Evolutionary conservation across 345 rosid genomes (phyloP).

Genomic region (Nephelium lappaceum): DNA sequence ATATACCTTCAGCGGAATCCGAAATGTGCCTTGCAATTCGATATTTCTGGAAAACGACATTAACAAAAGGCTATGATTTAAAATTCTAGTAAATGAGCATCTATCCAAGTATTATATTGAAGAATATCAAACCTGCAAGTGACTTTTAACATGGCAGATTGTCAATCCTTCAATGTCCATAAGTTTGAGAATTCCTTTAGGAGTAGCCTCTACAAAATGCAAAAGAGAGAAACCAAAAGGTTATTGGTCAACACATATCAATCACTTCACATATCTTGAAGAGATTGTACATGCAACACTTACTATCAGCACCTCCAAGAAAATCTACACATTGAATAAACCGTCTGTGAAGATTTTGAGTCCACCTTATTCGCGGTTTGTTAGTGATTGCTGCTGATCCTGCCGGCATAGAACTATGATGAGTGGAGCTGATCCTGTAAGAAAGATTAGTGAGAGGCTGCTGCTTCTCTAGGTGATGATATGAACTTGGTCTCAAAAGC

Average conservation of each 20-base stretch:
- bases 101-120: neutral
- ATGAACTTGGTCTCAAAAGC: constrained; percentile 8
- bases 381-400: constrained; percentile 6
- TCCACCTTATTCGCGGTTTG: constrained; percentile 39
- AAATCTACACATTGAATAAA: constrained; percentile 37
- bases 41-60: constrained; percentile 25
- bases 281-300: neutral
- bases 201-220: constrained; percentile 34
- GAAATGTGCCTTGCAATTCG: constrained; percentile 22
- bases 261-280: neutral
- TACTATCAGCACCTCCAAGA: constrained; percentile 40
- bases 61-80: neutral
- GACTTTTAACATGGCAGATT: constrained; percentile 39
- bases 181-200: constrained; percentile 36
- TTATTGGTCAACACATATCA: neutral
- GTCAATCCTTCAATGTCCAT: constrained; percentile 34
- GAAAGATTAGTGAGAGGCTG: neutral
- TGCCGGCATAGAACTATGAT: constrained; percentile 3
- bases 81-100: neutral
- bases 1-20: constrained; percentile 35
- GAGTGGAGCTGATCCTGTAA: neutral
- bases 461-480: neutral
- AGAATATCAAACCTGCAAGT: constrained; percentile 33
- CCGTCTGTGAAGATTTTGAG: constrained; percentile 34
- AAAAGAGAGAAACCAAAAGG: neutral